These are phyloP conservation scores for Paecilomyces variotii DNA, from an alignment of 2,329 filamentous ascomycete genomes.

Conservation along the genomic window DNA sequence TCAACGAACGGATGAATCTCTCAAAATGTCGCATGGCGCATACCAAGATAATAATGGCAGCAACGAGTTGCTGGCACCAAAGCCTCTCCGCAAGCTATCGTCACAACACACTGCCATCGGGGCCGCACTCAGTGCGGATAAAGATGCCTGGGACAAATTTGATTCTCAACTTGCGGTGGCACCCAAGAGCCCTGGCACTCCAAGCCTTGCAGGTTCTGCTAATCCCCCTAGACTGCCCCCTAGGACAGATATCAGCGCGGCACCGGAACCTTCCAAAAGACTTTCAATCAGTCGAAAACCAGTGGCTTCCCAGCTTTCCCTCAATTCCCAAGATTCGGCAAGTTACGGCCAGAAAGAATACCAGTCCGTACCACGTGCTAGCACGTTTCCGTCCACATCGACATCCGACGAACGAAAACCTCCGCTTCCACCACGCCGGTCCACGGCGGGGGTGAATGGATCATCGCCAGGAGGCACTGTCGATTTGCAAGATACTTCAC, in stretches of 20 bases:
- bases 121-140: background rate
- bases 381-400: constrained; percentile 9
- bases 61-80: constrained; percentile 16
- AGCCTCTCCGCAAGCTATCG: constrained; percentile 13
- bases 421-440: constrained; percentile 18
- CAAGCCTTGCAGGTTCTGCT: background rate
- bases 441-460: background rate
- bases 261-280: background rate
- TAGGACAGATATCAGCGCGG: background rate
- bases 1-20: background rate
- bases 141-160: background rate
- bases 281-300: background rate
- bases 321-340: background rate
- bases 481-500: background rate
- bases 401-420: constrained; percentile 14
- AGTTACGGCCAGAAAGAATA: background rate
- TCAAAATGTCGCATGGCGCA: constrained; percentile 8
- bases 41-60: constrained; percentile 6
- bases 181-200: background rate
- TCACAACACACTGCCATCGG: constrained; percentile 2
- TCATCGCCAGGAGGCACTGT: background rate
- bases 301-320: background rate
- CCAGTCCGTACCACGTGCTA: constrained; percentile 5
- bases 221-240: background rate
- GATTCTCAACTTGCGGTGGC: background rate